Base-by-base conservation (phyloP, 441 rosid genomes). In the Aquilaria agallochum region DNA sequence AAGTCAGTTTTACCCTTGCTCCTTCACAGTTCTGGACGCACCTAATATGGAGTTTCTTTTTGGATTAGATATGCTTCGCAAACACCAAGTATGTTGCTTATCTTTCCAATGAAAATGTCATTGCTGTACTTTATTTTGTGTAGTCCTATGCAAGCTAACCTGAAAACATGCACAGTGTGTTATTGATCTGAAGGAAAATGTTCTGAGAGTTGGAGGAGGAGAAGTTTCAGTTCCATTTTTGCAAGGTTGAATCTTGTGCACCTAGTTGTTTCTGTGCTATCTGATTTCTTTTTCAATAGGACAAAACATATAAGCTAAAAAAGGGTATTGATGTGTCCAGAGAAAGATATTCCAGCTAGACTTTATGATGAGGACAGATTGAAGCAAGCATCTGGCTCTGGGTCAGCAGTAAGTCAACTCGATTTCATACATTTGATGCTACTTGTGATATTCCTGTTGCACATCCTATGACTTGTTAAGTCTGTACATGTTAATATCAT, bases 21-120 rank as follows among this genome's bases (percentile, higher is more conserved):
- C 97, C 70, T 94, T 94, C 58, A 66, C 83, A 81, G 99, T 95
- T 31, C 69, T 95, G 85, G 99, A 95, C 75, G 72, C 99, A 14
- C 92, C 97, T 47, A 91, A 91, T 62, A 91, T 91, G 97, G 99
- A 95, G 73, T 95, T 95, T 73, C 87, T 95, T 11, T 95, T 95
- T 61, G 99, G 99, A 65, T 87, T 94, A 62, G 99, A 94, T 83
- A 94, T 94, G 99, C 97, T 94, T 30, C 92, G 97, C 52, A 94
- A 94, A 88, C 99, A 94, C 81, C 99, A 94, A 93, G 99, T 94
- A 77, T 10, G 52, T 75, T 62, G 50, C 58, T 40, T 69, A 36
- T 34, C 48, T 54, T 68, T 49, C 58, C 31, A 51, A 36, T 20
- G 45, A n/a, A 45, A 11, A 4, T n/a, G 36, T 53, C 45, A 53